These are phyloP conservation scores for Didymella pinodella DNA, from an alignment of 2,329 filamentous ascomycete species.

Conservation along the genomic window DNA sequence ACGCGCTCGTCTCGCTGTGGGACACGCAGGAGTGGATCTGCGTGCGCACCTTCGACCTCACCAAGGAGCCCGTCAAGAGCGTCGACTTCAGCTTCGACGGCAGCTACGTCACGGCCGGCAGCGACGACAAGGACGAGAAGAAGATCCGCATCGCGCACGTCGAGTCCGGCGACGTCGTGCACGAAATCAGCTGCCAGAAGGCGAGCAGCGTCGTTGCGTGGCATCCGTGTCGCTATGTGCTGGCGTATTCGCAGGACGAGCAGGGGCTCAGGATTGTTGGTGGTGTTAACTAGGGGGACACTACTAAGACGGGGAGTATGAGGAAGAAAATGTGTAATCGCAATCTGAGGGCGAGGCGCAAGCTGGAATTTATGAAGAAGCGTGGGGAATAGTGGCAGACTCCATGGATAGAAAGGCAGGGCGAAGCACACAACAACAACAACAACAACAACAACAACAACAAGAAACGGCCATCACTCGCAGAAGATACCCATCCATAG, in stretches of 20 bases:
- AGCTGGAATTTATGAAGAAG: background rate
- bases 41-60: constrained; percentile 72
- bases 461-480: background rate
- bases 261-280: constrained; percentile 73
- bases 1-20: constrained; percentile 79
- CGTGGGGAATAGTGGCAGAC: background rate
- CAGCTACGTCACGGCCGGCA: constrained; percentile 75
- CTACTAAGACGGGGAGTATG: background rate
- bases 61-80: constrained; percentile 73
- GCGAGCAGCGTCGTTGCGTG: constrained; percentile 74
- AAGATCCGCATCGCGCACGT: constrained; percentile 75
- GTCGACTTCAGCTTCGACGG: constrained; percentile 82
- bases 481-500: constrained; percentile 21
- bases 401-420: background rate
- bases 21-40: constrained; percentile 81
- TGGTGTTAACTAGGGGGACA: constrained; percentile 30
- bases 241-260: constrained; percentile 74
- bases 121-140: constrained; percentile 76
- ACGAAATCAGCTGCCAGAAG: constrained; percentile 73
- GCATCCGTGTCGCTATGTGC: constrained; percentile 76
- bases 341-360: background rate
- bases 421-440: background rate
- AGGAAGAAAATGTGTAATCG: background rate
- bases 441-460: background rate
- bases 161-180: constrained; percentile 76